phyloP scores from a whole-genome alignment of 768 basidiomycete genomes.

The Rhizopogon rudus region DNA sequence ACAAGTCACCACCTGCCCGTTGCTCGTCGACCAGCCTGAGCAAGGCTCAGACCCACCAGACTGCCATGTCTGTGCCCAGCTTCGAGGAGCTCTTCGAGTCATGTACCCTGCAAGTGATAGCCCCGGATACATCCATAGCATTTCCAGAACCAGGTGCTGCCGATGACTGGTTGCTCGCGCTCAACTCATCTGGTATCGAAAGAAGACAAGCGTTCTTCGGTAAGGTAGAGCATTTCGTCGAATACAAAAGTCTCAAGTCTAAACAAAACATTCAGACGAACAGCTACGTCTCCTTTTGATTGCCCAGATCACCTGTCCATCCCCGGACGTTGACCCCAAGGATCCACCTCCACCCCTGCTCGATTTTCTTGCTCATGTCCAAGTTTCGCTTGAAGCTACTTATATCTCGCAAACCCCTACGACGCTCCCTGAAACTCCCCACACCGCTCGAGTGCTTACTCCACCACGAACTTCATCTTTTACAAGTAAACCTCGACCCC shows the following conservation, averaged over 20 bases:
- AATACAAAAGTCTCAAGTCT: slow-evolving; percentile 12
- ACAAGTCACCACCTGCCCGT: neutral
- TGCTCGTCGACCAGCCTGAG: too few species aligned
- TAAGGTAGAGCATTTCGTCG: slow-evolving; percentile 29
- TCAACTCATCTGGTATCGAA: slow-evolving; percentile 40
- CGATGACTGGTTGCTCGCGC: slow-evolving; percentile 53
- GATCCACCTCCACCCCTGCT: slow-evolving; percentile 34
- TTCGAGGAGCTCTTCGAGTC: slow-evolving; percentile 63
- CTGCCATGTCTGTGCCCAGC: slow-evolving; percentile 30
- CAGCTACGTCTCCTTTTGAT: slow-evolving; percentile 46
- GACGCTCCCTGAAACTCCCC: slow-evolving; percentile 30
- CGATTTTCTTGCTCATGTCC: slow-evolving; percentile 60
- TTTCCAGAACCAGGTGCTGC: slow-evolving; percentile 44
- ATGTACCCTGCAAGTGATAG: slow-evolving; percentile 53
- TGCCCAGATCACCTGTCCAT: slow-evolving; percentile 27
- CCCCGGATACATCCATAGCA: slow-evolving; percentile 60
- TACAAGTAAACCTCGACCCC: slow-evolving; percentile 29
- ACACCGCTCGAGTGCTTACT: slow-evolving; percentile 31
- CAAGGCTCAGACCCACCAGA: neutral
- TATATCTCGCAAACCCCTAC: slow-evolving; percentile 58
- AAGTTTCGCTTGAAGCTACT: slow-evolving; percentile 76
- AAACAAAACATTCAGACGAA: slow-evolving; percentile 39
- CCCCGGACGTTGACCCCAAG: slow-evolving; percentile 32
- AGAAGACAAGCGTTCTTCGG: slow-evolving; percentile 74
- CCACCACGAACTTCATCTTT: slow-evolving; percentile 55